phyloP scores from a whole-genome alignment of 768 basidiomycete species.

The Trametes cubensis region DNA sequence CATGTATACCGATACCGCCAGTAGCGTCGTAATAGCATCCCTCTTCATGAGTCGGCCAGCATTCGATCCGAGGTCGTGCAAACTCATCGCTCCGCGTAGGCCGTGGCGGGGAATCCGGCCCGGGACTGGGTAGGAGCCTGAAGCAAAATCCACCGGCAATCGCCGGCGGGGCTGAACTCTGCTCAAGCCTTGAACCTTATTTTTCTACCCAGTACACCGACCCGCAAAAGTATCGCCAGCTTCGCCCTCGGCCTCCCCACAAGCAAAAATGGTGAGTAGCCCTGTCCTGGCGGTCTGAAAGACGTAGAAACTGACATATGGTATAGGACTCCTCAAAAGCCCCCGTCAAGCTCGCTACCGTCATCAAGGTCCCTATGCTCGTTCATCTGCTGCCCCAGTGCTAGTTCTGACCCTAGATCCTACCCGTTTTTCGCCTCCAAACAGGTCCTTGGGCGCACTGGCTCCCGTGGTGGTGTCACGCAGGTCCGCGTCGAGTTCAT shows the following conservation, averaged over 20 bases:
- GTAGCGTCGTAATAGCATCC: background rate
- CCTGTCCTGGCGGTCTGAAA: background rate
- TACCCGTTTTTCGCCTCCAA: slow-evolving; percentile 11
- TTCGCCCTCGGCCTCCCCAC: slow-evolving; percentile 32
- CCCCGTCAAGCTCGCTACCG: slow-evolving; percentile 96
- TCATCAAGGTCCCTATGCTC: slow-evolving; percentile 68
- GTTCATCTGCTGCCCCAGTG: background rate
- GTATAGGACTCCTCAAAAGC: slow-evolving; percentile 82
- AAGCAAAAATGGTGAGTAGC: slow-evolving; percentile 35
- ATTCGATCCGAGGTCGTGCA: too few relatives aligned
- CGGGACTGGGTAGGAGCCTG: slow-evolving; percentile 10
- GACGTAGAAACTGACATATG: slow-evolving; percentile 21
- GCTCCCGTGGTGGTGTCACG: slow-evolving; percentile 98
- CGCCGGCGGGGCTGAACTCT: slow-evolving; percentile 25
- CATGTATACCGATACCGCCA: slow-evolving; percentile 2
- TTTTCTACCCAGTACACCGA: slow-evolving; percentile 35
- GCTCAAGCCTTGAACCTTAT: slow-evolving; percentile 33
- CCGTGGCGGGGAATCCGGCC: background rate
- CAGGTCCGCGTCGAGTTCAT: slow-evolving; percentile 99
- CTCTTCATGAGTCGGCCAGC: too few relatives aligned
- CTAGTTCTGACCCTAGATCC: slow-evolving; percentile 19
- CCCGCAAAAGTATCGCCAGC: slow-evolving; percentile 31
- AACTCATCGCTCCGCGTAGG: too few relatives aligned
- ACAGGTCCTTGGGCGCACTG: slow-evolving; percentile 97
- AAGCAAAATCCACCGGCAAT: slow-evolving; percentile 20